Conservation (phyloP, 2,329 filamentous ascomycete species). For the Harringtonia aguacate region DNA sequence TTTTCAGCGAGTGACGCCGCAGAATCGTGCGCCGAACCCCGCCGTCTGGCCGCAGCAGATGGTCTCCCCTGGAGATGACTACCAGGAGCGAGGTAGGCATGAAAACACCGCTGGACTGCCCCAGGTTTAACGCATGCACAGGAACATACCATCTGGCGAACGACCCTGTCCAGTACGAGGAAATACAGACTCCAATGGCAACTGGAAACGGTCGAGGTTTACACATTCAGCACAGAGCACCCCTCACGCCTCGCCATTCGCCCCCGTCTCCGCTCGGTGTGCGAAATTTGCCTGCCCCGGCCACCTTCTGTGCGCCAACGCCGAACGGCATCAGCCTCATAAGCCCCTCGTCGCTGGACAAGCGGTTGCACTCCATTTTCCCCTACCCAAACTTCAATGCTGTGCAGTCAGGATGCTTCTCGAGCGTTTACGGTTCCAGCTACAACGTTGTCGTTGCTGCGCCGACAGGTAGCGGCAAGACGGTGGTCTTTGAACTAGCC, state of each 20-base stretch:
- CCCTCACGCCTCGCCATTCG: conserved; percentile 3
- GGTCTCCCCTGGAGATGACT: too few species aligned
- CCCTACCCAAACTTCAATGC: conserved; percentile 69
- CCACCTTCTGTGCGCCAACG: not conserved
- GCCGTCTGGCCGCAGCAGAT: too few species aligned
- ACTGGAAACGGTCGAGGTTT: not conserved
- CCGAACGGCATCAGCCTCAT: conserved; percentile 16
- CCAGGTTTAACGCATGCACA: too few species aligned
- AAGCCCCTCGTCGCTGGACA: conserved; percentile 49
- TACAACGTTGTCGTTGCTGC: conserved; percentile 73
- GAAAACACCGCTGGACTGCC: too few species aligned
- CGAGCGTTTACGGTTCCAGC: conserved; percentile 51
- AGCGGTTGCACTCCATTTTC: conserved; percentile 54
- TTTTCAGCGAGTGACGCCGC: too few species aligned
- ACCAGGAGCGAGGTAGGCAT: too few species aligned
- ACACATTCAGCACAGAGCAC: not conserved
- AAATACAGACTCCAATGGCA: not conserved
- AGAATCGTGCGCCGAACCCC: too few species aligned
- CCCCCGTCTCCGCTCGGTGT: not conserved
- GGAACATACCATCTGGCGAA: too few species aligned
- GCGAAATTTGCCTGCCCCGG: not conserved
- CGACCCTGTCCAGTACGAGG: too few species aligned
- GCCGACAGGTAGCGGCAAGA: conserved; percentile 81
- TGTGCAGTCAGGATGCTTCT: conserved; percentile 71
- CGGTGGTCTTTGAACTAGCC: conserved; percentile 68